Conservation (phyloP, 208 protist genomes). For the Trypanosoma vivax region DNA sequence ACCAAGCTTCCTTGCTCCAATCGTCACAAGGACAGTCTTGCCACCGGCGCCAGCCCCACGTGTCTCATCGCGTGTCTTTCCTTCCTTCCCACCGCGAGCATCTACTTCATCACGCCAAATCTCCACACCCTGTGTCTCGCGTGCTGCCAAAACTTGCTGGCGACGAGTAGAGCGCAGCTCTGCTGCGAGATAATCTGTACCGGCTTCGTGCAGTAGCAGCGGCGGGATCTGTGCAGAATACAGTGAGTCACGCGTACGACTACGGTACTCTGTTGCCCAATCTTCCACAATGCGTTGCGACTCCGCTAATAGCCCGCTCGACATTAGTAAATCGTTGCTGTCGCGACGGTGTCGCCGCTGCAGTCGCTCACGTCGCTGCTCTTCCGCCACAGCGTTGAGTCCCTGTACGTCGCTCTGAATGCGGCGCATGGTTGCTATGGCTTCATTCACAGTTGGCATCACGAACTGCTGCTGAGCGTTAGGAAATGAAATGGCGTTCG, state of each 20-base stretch:
- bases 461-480: constrained; percentile 33
- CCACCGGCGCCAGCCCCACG: background rate
- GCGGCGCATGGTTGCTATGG: constrained; percentile 45
- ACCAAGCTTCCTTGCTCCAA: constrained; percentile 48
- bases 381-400: constrained; percentile 72
- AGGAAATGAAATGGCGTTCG: background rate
- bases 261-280: constrained; percentile 32
- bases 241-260: constrained; percentile 31
- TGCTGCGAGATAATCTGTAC: constrained; percentile 53
- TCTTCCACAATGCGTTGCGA: constrained; percentile 46
- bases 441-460: constrained; percentile 67
- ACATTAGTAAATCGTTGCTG: constrained; percentile 13
- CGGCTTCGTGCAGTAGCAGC: constrained; percentile 39
- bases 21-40: constrained; percentile 20
- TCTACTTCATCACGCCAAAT: constrained; percentile 7
- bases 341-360: constrained; percentile 10
- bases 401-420: constrained; percentile 78
- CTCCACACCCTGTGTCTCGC: constrained; percentile 5
- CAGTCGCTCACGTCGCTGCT: constrained; percentile 54
- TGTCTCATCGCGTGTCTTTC: constrained; percentile 1
- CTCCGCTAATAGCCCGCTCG: constrained; percentile 23
- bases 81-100: background rate
- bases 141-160: constrained; percentile 1
- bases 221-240: constrained; percentile 32
- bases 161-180: constrained; percentile 25